Conservation (phyloP, 2,329 filamentous ascomycete species). For the Cytospora leucostoma region DNA sequence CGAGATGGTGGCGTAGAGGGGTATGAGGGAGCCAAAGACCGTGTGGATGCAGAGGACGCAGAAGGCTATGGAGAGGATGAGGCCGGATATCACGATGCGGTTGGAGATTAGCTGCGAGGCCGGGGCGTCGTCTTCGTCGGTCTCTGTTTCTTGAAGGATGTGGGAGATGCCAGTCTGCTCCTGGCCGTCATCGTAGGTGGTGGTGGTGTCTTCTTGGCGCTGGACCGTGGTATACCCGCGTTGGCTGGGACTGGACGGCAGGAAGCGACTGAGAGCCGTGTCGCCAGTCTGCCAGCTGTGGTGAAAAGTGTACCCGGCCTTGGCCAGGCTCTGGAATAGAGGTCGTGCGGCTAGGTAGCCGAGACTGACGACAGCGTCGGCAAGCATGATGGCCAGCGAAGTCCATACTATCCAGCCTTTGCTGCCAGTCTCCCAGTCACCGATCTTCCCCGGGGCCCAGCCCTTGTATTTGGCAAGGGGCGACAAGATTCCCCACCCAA, state of each 20-base stretch:
- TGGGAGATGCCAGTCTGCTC: conserved; percentile 25
- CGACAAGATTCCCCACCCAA: conserved; percentile 90
- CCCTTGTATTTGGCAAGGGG: conserved; percentile 81
- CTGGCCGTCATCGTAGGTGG: conserved; percentile 31
- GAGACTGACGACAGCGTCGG: conserved; percentile 86
- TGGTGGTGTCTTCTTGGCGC: conserved; percentile 24
- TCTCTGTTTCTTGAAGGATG: conserved; percentile 38
- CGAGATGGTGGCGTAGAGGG: conserved; percentile 71
- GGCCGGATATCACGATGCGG: conserved; percentile 70
- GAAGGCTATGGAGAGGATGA: conserved; percentile 73
- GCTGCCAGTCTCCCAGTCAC: conserved; percentile 88
- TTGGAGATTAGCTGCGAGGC: conserved; percentile 77
- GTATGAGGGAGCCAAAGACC: conserved; percentile 81
- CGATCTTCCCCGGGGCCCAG: conserved; percentile 86
- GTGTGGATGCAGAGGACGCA: conserved; percentile 81
- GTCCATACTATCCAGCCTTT: conserved; percentile 99
- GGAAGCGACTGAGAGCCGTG: conserved; percentile 7
- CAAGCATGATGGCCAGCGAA: conserved; percentile 93
- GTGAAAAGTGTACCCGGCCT: conserved; percentile 13
- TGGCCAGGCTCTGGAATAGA: conserved; percentile 43
- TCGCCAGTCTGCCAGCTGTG: conserved; percentile 14
- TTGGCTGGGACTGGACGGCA: conserved; percentile 18
- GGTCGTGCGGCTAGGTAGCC: conserved; percentile 74
- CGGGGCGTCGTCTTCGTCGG: conserved; percentile 75
- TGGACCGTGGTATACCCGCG: conserved; percentile 32